Percentiles rank a stretch among this genome's conserved stretches.
Evolutionary conservation across 192 early-diverging fungal genomes (phyloP).

Genomic region (Spinellus fusiger): DNA sequence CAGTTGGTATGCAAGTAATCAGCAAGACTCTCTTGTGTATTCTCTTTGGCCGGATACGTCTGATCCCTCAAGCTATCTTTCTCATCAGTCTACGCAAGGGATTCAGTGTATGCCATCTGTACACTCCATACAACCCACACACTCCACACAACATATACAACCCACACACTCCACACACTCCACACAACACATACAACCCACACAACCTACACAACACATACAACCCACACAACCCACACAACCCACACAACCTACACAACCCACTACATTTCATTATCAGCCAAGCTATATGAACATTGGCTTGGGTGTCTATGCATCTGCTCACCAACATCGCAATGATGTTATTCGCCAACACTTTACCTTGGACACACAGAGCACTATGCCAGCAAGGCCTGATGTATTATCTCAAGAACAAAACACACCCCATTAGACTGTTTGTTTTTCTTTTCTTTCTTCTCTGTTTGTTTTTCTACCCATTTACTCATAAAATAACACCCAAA

Average conservation of each 20-base stretch:
- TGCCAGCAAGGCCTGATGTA: slow-evolving; percentile 3
- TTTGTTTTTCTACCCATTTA: not conserved
- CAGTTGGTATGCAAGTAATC: not conserved
- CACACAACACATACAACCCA: not conserved
- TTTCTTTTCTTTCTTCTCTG: not conserved
- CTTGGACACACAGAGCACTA: not conserved
- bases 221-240: not conserved
- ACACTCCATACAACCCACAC: too few relatives aligned
- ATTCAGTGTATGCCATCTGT: too few relatives aligned
- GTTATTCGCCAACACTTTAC: slow-evolving; percentile 14
- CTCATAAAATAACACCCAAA: not conserved
- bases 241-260: not conserved
- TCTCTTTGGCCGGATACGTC: not conserved
- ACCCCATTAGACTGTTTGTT: not conserved
- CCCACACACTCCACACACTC: too few relatives aligned
- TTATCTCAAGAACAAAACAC: slow-evolving; percentile 2
- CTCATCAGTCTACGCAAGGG: not conserved
- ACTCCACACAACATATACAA: too few relatives aligned
- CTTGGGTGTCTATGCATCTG: slow-evolving; percentile 12
- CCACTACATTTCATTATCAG: not conserved
- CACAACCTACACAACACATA: slow-evolving; percentile 1
- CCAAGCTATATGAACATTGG: slow-evolving; percentile 3
- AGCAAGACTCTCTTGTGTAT: not conserved
- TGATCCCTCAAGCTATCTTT: not conserved
- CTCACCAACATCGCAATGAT: slow-evolving; percentile 12